Base-by-base conservation (phyloP, 2,329 filamentous ascomycete genomes). In the Fusarium nisikadoi region DNA sequence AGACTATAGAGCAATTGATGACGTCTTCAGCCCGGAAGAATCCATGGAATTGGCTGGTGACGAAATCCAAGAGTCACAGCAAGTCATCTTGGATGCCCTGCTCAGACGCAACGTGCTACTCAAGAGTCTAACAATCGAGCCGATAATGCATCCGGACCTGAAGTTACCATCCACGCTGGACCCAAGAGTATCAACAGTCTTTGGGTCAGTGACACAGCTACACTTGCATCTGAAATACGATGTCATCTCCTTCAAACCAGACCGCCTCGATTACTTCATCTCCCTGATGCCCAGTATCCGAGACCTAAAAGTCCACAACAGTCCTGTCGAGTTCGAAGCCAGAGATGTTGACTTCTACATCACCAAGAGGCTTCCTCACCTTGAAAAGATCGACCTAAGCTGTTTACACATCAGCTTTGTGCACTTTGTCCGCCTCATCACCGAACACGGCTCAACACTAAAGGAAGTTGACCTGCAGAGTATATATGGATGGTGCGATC, bases 91-190 rank as follows among this genome's bases (percentile, higher is more conserved):
- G 7, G 63, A 68, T 38, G 64, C 63, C 5, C 36, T 78, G 20
- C 63, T 58, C 31, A 56, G 31, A 9, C 60, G 63, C 29, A 64
- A 71, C 4, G 35, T 63, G 11, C 69, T 66, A 14, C 56, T 78
- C 33, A 63, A 73, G 35, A 67, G 61, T 14, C 36, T 78, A n/a
- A 63, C 65, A 13, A 41, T 78, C 6, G 62, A 78, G 45, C 71
- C 71, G 5, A 62, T 73, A 38, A 60, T 65, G 23, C 59, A 70
- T 29, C 54, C 39, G 10, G 29, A 62, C 20, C 39, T 74, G 10
- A 20, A 42, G 23, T 23, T 75, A 17, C 71, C 65, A 7, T 56
- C 58, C 6, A 47, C 16, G 5, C 13, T 62, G 19, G 65, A 74
- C 20, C 33, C 27, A 8, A 60, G 46, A 16, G 59, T 55, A 10